Evolutionary conservation across 2,329 filamentous ascomycete species (phyloP), one percentile per base, ranked within the genome.

Genomic region (Xylaria sp.): DNA sequence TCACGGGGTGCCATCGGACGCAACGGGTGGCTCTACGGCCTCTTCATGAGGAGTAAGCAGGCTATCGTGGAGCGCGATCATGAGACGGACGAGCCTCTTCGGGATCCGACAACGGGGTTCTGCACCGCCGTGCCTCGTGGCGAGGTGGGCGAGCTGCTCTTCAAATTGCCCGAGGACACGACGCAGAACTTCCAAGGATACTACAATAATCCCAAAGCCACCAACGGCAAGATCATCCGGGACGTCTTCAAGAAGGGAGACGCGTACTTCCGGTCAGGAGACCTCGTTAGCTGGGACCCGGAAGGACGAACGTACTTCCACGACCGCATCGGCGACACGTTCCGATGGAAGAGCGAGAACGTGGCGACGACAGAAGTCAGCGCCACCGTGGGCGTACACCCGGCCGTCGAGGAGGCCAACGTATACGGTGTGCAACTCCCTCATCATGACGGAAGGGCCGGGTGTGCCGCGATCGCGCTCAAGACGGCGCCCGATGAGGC

Each of bases 361-460:
- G 91, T 95, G 0, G 93, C 91, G 3, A 94, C 92, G 0, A 89
- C 87, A 58, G 93, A 97, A 78, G 94, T 97, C 20, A 87, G 90
- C n/a, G 88, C 94, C 76, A 88, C 88, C 0, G 80, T 97, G 0
- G 90, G 92, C 15, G 80, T 83, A 0, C 91, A 94, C 76, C 83
- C 89, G 0, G 82, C 83, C 0, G 84, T 97, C 15, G 82, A 86
- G 36, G 93, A 97, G 81, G 91, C 92, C 36, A 97, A 97, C 73
- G 93, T 97, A 32, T 97, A 97, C 75, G 93, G 93, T 43, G 92
- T 97, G 2, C 79, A 88, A 48, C 80, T 97, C 8, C 93, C 93
- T 0, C 85, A 92, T 71, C 93, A 97, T 76, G 93, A 97, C 75
- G 93, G 93, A 20, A 86, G 93, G 30, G 93, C 93, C 0, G 94